Evolutionary conservation across 2,329 filamentous ascomycete genomes (phyloP), one percentile per base, ranked within the genome.

Genomic region (Colletotrichum liriopes): DNA sequence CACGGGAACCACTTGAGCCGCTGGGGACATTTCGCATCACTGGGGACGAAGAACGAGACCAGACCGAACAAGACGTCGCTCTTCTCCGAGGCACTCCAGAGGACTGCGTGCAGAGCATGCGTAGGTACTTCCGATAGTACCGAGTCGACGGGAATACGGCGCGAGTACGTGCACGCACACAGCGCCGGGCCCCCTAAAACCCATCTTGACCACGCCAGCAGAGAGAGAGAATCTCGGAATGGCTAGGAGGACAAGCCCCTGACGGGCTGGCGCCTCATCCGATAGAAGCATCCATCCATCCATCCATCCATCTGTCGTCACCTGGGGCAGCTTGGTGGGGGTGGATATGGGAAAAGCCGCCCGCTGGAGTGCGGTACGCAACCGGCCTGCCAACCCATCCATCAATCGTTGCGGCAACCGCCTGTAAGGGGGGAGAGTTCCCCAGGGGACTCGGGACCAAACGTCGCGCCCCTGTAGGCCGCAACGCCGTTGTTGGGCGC

Each of bases 341-440:
- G 64, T 60, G 56, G 14, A 55, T 7, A n/a, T 23, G 20, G 41
- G 43, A 51, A 45, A 29, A 29, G 32, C 52, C 32, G 52, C 52
- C 35, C 52, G 52, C 32, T 55, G 35, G 32, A 55, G 52, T 55
- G 52, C 52, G 32, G 52, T 55, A 55, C 23, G 32, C 52, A 55
- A 37, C 20, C 20, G 32, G 52, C n/a, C 61, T 55, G 35, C 18
- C 55, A 55, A 43, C 41, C 35, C 29, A 45, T 63, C 32, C 29
- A 45, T 63, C 32, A 62, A 69, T 69, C 29, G 65, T 69, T 69
- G 52, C 65, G 69, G 69, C 69, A 69, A 72, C 69, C 51, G 52
- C 58, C 65, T 64, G 69, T 64, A 64, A 72, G 65, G 32, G 69
- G 69, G 63, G 37, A 16, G 41, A 60, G 45, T 51, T 49, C 64